Evolutionary conservation across 306 rosid genomes (phyloP), one percentile per base, ranked within the genome.

Genomic region (Cicer pinnatifidum): DNA sequence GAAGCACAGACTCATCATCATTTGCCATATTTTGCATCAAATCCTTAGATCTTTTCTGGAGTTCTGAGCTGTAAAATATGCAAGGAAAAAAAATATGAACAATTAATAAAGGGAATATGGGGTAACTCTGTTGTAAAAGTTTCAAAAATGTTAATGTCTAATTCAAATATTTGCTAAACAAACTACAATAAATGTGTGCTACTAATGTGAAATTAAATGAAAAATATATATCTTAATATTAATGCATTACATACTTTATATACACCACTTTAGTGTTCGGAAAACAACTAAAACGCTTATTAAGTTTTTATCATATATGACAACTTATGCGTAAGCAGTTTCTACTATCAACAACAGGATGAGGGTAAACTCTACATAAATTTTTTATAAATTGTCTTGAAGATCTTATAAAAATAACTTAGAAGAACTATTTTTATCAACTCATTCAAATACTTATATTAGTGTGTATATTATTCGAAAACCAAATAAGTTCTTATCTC

Each of bases 1-100:
- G 91, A 48, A 90, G 80, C 50, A 87, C 81, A 9, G 92, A 84
- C 74, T 92, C 96, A 51, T 90, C 98, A 75, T 71, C 98, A 76
- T 71, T 3, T 46, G 82, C 87, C 73, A 80, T 68, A 82, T 74
- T 85, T 57, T 84, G 86, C 64, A 78, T 78, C 78, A 86, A 74
- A 16, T 86, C 93, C 83, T 84, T 92, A 11, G 91, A 73, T 72
- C 89, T 84, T 88, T 85, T 90, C 75, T 88, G 87, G 47, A 90
- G 80, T 62, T 85, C 91, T 28, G 43, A 48, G 73, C 97, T 92
- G 88, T 46, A 51, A 77, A 77, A 77, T 61, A 69, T 40, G 35
- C 47, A 77, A 67, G 61, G n/a, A 51, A 39, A 40, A 65, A 16
- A 54, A 59, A 48, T 47, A 15, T 70, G 6, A 17, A 35, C 7